These are phyloP conservation scores for Senecio squalidus DNA, from an alignment of 140 eudicot genomes.

Conservation along the genomic window DNA sequence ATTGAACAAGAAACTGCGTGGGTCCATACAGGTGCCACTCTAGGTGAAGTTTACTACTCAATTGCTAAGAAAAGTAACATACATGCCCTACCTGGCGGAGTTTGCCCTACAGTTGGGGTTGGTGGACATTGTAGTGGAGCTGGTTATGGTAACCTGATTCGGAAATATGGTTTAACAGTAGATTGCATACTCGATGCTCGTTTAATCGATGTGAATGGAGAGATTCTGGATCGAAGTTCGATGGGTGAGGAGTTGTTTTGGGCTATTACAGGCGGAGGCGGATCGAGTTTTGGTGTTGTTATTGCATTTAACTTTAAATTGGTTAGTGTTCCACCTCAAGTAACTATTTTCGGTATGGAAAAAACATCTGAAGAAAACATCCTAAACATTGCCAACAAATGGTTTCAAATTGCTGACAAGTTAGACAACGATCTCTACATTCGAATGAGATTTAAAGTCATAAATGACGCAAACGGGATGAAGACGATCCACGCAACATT, in stretches of 20 bases:
- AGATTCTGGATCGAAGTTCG: constrained; percentile 1
- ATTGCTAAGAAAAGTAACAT: constrained; percentile 14
- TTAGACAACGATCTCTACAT: constrained; percentile 22
- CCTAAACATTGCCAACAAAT: not conserved
- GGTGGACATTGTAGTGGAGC: constrained; percentile 30
- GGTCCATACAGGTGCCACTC: constrained; percentile 42
- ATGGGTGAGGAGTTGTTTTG: constrained; percentile 26
- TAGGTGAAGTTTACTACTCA: constrained; percentile 35
- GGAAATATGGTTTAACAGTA: constrained; percentile 18
- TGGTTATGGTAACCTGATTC: constrained; percentile 23
- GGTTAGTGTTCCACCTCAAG: constrained; percentile 8
- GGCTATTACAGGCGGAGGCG: constrained; percentile 22
- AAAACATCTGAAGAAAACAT: constrained; percentile 10
- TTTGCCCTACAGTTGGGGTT: constrained; percentile 22
- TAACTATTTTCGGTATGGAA: not conserved
- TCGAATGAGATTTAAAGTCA: constrained; percentile 16
- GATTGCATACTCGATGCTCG: constrained; percentile 13
- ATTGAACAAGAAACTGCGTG: constrained; percentile 31
- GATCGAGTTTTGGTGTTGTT: constrained; percentile 20
- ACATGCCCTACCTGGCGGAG: constrained; percentile 15
- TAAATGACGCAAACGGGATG: not conserved
- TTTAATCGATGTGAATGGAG: constrained; percentile 14
- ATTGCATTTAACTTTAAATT: constrained; percentile 5
- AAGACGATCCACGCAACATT: constrained; percentile 19
- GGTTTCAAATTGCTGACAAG: constrained; percentile 11